Conservation (phyloP, 805 yeast genomes). For the Pichia scutulata region DNA sequence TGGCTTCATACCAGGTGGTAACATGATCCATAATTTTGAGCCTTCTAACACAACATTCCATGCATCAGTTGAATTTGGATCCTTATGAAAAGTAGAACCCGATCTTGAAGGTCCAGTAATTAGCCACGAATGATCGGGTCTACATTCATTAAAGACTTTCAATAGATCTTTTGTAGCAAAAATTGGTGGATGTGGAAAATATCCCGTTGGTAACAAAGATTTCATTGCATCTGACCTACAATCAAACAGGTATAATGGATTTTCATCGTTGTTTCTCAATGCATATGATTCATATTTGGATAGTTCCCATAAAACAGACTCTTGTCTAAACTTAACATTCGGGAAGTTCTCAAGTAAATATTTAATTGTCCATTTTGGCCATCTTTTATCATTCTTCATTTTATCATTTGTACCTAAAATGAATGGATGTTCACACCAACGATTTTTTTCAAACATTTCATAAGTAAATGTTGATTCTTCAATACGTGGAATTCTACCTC, state of each 20-base stretch:
- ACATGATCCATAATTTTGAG: conserved; percentile 78
- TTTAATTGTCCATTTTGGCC: conserved; percentile 62
- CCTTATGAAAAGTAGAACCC: conserved; percentile 90
- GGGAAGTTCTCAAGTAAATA: conserved; percentile 48
- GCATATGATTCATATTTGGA: conserved; percentile 55
- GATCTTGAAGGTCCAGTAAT: conserved; percentile 76
- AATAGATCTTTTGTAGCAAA: conserved; percentile 42
- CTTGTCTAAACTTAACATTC: conserved; percentile 65
- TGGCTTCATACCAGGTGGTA: conserved; percentile 68
- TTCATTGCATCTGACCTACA: conserved; percentile 66
- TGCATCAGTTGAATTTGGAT: conserved; percentile 84
- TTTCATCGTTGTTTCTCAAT: conserved; percentile 60
- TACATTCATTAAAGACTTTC: conserved; percentile 31
- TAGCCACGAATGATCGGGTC: conserved; percentile 93
- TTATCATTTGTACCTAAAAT: conserved; percentile 20
- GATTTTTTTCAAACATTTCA: conserved; percentile 33
- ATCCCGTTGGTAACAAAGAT: conserved; percentile 27
- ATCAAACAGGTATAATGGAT: conserved; percentile 81
- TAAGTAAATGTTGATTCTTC: conserved; percentile 36
- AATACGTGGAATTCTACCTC: conserved; percentile 44
- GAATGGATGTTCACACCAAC: conserved; percentile 55
- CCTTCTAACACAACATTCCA: conserved; percentile 82
- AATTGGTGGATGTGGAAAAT: conserved; percentile 10
- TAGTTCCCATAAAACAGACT: conserved; percentile 75
- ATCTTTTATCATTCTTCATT: conserved; percentile 21